Base-by-base conservation (phyloP, 305 asterid genomes). In the Andrographis paniculata region DNA sequence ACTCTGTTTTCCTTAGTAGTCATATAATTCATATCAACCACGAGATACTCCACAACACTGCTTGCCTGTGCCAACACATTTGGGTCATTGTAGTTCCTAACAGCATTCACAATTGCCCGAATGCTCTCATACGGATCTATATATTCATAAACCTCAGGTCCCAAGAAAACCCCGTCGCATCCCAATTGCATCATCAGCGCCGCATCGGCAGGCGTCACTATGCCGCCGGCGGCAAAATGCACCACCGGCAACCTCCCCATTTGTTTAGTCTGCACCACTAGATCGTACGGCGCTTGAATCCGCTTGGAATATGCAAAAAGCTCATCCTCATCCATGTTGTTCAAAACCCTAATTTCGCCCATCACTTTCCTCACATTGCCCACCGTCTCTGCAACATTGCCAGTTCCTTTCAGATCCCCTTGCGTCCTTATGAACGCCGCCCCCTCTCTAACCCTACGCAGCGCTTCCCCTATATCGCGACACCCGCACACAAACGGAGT, bases 101-200 rank as follows among this genome's bases (percentile, higher is more conserved):
- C 84, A 5, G 85, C 96, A 59, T 65, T 93, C 53, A 87, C 83
- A 50, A 83, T 78, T 0, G 87, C 79, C 20, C 87, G 57, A 9
- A 74, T 68, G 62, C 54, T 64, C 68, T 56, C 74, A 14, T 62
- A 74, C 35, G 96, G 94, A 71, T 80, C 76, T 8, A 59, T 45
- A 48, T 67, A 60, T 18, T 70, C 62, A 35, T 83, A 80, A 47
- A 80, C 66, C 59, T 79, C 94, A 0, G 54, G 64, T 1, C 82
- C 87, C 46, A 83, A 4, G 44, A 72, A 80, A 43, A 86, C 87
- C 1, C 95, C 97, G 47, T 84, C 95, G 49, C 94, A 81, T 1
- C 97, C 95, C 68, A 87, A 49, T 48, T 81, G 97, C 89, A 84
- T 84, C 97, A 81, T 71, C 50, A 87, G 35, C 1, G 95, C 95